These are phyloP conservation scores for Akanthomyces uredinophilus DNA, from an alignment of 2,329 filamentous ascomycete genomes.

Conservation along the genomic window DNA sequence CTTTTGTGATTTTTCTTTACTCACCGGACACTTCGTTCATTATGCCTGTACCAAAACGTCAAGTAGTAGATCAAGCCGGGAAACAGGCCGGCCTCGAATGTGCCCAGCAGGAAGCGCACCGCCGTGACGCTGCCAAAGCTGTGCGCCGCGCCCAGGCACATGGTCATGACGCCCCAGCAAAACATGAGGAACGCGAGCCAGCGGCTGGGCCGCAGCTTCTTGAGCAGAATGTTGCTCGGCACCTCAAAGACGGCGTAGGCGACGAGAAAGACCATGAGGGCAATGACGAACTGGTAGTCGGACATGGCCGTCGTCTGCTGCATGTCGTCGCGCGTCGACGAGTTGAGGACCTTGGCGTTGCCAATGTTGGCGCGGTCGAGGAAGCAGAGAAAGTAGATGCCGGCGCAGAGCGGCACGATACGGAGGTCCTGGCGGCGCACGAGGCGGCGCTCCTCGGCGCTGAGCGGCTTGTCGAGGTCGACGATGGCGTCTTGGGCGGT, in stretches of 20 bases:
- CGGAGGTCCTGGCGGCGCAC: conserved; percentile 56
- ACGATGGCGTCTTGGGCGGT: neutral
- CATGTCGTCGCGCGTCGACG: conserved; percentile 55
- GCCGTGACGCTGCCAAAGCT: conserved; percentile 59
- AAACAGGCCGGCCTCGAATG: conserved; percentile 67
- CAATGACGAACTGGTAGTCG: conserved; percentile 53
- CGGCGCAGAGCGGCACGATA: conserved; percentile 58
- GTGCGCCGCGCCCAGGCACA: conserved; percentile 59
- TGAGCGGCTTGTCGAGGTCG: neutral
- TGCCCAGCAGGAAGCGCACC: conserved; percentile 62
- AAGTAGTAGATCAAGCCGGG: conserved; percentile 63
- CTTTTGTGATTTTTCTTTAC: neutral
- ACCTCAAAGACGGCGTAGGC: conserved; percentile 59
- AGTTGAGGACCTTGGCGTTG: conserved; percentile 63
- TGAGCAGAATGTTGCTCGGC: conserved; percentile 61
- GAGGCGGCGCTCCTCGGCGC: conserved; percentile 32
- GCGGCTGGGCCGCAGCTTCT: conserved; percentile 55
- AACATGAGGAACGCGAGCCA: conserved; percentile 64
- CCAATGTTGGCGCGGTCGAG: conserved; percentile 66
- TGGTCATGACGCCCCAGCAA: conserved; percentile 62
- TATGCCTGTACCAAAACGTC: conserved; percentile 68
- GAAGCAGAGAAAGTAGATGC: conserved; percentile 63
- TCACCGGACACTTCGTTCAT: conserved; percentile 59
- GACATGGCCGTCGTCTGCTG: conserved; percentile 58
- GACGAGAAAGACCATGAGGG: conserved; percentile 57